Percentiles rank a stretch among this genome's conserved stretches.
Evolutionary conservation across 495 filamentous ascomycete genomes (phyloP).

Genomic region (Annulohypoxylon stygium): DNA sequence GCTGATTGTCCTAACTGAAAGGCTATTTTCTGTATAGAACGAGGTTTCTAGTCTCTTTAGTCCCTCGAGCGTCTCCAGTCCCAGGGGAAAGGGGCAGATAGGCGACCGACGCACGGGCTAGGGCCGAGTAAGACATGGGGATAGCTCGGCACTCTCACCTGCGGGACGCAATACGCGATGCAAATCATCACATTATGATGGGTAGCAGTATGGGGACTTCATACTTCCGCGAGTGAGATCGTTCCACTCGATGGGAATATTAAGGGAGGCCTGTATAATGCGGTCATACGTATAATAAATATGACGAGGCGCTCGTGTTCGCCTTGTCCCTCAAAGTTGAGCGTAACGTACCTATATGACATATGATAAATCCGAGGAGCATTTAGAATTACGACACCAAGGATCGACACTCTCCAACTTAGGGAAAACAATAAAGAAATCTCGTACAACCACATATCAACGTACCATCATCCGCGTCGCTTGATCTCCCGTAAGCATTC

Average conservation of each 20-base stretch:
- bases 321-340: background rate
- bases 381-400: slow-evolving; percentile 13
- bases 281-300: slow-evolving; percentile 43
- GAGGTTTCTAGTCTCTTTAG: background rate
- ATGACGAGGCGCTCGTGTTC: slow-evolving; percentile 29
- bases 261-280: slow-evolving; percentile 23
- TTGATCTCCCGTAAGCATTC: slow-evolving; percentile 7
- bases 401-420: slow-evolving; percentile 31
- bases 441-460: slow-evolving; percentile 9
- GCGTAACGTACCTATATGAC: slow-evolving; percentile 20
- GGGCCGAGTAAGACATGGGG: slow-evolving; percentile 25
- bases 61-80: background rate
- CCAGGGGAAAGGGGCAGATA: slow-evolving; percentile 8
- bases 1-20: slow-evolving; percentile 8
- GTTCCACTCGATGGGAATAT: slow-evolving; percentile 6
- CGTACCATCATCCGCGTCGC: background rate
- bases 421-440: slow-evolving; percentile 5
- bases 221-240: slow-evolving; percentile 31
- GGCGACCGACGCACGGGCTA: slow-evolving; percentile 15
- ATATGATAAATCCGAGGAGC: slow-evolving; percentile 24
- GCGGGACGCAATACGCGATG: slow-evolving; percentile 24
- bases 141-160: slow-evolving; percentile 31
- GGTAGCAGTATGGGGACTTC: slow-evolving; percentile 1
- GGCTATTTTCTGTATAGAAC: slow-evolving; percentile 1
- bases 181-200: slow-evolving; percentile 32